phyloP scores from a whole-genome alignment of 225 moss, liverwort and hornwort species.

The Neckera pumila region DNA sequence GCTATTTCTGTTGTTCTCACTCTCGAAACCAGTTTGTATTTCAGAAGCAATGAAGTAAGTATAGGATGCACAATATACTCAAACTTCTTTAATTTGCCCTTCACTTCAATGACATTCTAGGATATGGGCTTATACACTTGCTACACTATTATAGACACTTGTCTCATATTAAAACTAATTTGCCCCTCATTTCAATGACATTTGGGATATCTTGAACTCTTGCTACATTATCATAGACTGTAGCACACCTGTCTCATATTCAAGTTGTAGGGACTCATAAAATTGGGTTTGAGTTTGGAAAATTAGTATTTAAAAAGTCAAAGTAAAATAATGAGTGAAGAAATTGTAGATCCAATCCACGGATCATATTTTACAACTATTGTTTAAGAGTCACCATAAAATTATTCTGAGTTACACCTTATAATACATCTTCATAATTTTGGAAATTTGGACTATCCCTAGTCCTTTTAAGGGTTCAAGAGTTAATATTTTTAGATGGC shows the following conservation, averaged over 20 bases:
- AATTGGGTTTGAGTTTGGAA: neutral
- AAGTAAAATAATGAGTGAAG: neutral
- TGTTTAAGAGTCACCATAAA: neutral
- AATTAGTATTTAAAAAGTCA: neutral
- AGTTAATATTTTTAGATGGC: neutral
- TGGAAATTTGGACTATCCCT: neutral
- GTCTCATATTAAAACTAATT: no score
- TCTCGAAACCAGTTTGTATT: rapidly evolving
- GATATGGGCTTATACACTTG: no score
- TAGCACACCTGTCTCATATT: neutral
- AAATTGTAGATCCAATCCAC: neutral
- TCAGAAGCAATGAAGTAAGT: neutral
- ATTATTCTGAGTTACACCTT: neutral
- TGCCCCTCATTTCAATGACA: neutral
- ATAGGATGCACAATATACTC: neutral
- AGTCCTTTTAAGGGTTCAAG: no score
- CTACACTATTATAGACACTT: no score
- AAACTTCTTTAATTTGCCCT: neutral
- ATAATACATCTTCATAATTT: neutral
- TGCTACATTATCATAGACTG: neutral
- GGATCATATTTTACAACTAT: neutral
- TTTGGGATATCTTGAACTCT: neutral
- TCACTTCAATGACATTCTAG: no score
- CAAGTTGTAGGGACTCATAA: neutral
- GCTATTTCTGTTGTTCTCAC: neutral